Evolutionary conservation across 1,139 yeast genomes (phyloP).

Genomic region (Saccharomyces hybrid): DNA sequence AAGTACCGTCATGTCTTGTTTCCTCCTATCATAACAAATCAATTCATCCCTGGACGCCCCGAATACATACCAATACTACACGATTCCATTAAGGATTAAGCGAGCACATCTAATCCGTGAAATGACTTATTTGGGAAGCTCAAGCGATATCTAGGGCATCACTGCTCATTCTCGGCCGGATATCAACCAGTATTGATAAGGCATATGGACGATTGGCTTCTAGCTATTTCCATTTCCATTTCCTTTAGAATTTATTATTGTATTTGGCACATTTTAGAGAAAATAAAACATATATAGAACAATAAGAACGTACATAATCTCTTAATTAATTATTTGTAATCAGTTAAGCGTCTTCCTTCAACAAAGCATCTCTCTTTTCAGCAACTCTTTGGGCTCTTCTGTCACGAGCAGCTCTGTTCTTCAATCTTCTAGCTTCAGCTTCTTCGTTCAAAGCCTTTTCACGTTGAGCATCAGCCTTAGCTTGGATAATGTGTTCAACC

Average conservation of each 20-base stretch:
- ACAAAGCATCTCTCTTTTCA: too few species aligned
- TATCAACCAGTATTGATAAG: neutral
- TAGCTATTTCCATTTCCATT: neutral
- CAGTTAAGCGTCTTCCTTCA: too few species aligned
- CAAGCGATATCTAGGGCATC: neutral
- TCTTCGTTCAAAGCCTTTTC: too few species aligned
- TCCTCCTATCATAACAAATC: neutral
- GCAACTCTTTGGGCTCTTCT: too few species aligned
- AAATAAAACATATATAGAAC: too few species aligned
- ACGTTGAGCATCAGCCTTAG: too few species aligned
- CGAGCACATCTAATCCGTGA: neutral
- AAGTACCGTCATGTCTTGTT: neutral
- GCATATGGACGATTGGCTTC: neutral
- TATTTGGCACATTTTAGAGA: slow-evolving; percentile 1
- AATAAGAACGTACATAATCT: too few species aligned
- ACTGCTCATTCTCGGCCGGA: neutral
- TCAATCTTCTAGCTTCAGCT: too few species aligned
- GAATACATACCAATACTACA: slow-evolving; percentile 2
- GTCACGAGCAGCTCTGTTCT: too few species aligned
- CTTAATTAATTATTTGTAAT: too few species aligned
- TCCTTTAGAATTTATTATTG: neutral
- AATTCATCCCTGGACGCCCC: slow-evolving; percentile 1
- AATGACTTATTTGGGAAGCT: too few species aligned
- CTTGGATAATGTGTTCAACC: too few species aligned
- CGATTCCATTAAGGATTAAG: neutral